Conservation (phyloP, 306 rosid species). For the Trifolium dubium region DNA sequence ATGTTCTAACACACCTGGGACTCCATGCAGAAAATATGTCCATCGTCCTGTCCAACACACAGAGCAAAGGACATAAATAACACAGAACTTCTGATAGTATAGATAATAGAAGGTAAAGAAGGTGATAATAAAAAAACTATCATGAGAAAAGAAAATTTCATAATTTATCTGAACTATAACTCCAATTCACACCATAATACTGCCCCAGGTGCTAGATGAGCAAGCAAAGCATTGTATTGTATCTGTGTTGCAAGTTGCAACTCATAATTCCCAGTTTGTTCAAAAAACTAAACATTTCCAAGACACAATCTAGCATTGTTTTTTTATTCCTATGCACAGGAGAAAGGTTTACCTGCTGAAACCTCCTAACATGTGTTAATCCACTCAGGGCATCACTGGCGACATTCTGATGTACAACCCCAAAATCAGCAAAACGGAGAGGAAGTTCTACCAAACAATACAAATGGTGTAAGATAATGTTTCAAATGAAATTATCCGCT, state of each 20-base stretch:
- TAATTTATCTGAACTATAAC: too few species aligned
- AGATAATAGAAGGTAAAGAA: too few species aligned
- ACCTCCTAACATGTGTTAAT: constrained; percentile 84
- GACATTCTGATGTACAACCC: constrained; percentile 94
- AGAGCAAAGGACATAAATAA: constrained; percentile 45
- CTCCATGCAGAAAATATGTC: constrained; percentile 94
- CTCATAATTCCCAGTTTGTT: too few species aligned
- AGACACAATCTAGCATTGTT: too few species aligned
- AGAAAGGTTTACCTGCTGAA: constrained; percentile 76
- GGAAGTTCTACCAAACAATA: constrained; percentile 75
- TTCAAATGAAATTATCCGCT: not conserved
- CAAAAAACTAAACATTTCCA: too few species aligned
- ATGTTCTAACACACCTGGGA: constrained; percentile 70
- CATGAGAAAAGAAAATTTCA: too few species aligned
- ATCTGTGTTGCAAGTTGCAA: too few species aligned
- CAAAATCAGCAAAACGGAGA: constrained; percentile 93
- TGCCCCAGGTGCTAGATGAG: too few species aligned
- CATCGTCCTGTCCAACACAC: constrained; percentile 76
- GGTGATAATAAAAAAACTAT: too few species aligned
- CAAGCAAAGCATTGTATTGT: too few species aligned
- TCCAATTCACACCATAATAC: too few species aligned
- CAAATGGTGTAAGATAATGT: constrained; percentile 17
- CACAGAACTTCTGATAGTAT: too few species aligned
- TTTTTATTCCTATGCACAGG: not conserved
- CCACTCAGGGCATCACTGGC: constrained; percentile 97